Conservation (phyloP, 2,329 filamentous ascomycete genomes). For the Chaetoscypha palmicola region DNA sequence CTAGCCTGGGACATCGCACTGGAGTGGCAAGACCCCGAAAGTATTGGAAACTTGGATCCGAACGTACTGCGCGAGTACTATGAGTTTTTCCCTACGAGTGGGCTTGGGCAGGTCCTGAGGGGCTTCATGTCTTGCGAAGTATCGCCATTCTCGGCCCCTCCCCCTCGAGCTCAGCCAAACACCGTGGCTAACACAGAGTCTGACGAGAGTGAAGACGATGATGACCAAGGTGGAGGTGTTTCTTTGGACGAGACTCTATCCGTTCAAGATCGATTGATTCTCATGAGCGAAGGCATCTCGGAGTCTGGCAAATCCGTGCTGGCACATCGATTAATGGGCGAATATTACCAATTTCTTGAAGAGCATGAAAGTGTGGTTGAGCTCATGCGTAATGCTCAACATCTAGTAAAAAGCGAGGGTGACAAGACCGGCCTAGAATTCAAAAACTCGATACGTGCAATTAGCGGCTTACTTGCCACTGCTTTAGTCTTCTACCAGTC, state of each 20-base stretch:
- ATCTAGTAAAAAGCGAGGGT: conserved; percentile 52
- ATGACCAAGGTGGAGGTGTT: conserved; percentile 48
- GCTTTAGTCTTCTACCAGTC: conserved; percentile 84
- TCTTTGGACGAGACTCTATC: conserved; percentile 52
- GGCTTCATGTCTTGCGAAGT: conserved; percentile 77
- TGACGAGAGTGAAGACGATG: conserved; percentile 47
- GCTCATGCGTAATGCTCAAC: conserved; percentile 66
- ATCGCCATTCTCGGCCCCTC: conserved; percentile 64
- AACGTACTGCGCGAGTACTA: conserved; percentile 75
- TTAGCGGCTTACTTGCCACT: conserved; percentile 75
- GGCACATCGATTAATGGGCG: conserved; percentile 73
- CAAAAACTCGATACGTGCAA: conserved; percentile 62
- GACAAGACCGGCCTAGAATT: conserved; percentile 63
- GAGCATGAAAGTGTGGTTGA: conserved; percentile 80
- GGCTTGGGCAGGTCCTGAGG: conserved; percentile 72
- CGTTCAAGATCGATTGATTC: conserved; percentile 70
- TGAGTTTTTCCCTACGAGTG: conserved; percentile 74
- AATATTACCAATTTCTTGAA: conserved; percentile 78
- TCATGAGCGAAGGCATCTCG: conserved; percentile 70
- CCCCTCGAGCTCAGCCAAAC: conserved; percentile 20
- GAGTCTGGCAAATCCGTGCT: conserved; percentile 62
- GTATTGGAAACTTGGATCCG: conserved; percentile 69
- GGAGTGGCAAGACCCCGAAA: conserved; percentile 78
- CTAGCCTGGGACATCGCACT: conserved; percentile 87
- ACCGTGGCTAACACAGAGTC: conserved; percentile 33